Percentiles rank a stretch among this genome's conserved stretches.
Evolutionary conservation across 495 filamentous ascomycete genomes (phyloP).

Genomic region (Xylaria telfairii): DNA sequence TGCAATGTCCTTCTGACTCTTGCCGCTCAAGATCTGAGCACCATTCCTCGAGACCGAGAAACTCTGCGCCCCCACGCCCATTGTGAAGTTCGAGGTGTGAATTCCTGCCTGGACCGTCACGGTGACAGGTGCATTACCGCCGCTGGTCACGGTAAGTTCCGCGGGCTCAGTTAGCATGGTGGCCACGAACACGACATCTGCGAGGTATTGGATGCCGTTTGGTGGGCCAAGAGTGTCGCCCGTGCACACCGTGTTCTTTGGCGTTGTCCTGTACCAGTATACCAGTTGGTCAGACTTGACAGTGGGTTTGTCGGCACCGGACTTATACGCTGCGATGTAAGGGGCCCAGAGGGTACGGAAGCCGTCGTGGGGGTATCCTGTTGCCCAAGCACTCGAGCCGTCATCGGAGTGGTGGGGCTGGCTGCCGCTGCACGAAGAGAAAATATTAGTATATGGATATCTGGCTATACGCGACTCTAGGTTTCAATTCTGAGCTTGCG

Average conservation of each 20-base stretch:
- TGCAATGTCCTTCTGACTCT: constrained; percentile 56
- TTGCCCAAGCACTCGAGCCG: constrained; percentile 31
- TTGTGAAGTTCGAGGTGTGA: constrained; percentile 47
- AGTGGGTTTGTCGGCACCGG: constrained; percentile 32
- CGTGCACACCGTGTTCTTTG: constrained; percentile 50
- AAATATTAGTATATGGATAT: constrained; percentile 12
- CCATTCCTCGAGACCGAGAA: constrained; percentile 55
- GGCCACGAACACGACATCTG: constrained; percentile 60
- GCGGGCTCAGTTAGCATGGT: constrained; percentile 56
- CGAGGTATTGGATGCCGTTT: constrained; percentile 56
- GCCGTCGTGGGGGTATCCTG: constrained; percentile 30
- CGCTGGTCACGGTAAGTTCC: constrained; percentile 54
- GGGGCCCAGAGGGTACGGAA: constrained; percentile 29
- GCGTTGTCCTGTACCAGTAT: constrained; percentile 63
- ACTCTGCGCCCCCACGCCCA: constrained; percentile 59
- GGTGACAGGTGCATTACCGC: constrained; percentile 50
- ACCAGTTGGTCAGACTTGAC: constrained; percentile 53
- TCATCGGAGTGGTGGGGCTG: constrained; percentile 48
- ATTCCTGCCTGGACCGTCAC: constrained; percentile 56
- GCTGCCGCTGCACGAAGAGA: constrained; percentile 33
- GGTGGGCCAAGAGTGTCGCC: constrained; percentile 60
- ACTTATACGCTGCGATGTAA: constrained; percentile 34
- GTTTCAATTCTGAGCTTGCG: not conserved
- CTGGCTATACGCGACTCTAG: not conserved
- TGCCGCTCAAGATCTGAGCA: constrained; percentile 51